Evolutionary conservation across 805 yeast species (phyloP).

Genomic region (Ogataea trehalophila): DNA sequence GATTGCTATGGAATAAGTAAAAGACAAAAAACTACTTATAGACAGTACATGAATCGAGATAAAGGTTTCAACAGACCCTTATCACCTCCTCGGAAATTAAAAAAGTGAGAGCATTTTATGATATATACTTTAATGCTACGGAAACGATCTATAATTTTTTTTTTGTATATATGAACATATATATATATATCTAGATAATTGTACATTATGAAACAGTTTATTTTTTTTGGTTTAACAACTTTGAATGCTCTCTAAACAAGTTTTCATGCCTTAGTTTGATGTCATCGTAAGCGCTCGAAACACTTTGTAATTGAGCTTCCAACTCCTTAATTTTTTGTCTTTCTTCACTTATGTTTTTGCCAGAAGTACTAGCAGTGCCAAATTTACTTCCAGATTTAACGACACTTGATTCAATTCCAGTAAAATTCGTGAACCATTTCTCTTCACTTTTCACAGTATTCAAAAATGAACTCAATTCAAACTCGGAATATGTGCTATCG

Average conservation of each 20-base stretch:
- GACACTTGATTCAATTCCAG: constrained; percentile 35
- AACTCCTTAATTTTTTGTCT: constrained; percentile 33
- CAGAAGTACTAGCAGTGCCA: constrained; percentile 14
- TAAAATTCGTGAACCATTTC: constrained; percentile 41
- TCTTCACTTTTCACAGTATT: constrained; percentile 47
- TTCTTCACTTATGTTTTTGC: constrained; percentile 12
- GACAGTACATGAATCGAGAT: constrained; percentile 57
- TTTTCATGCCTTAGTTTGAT: constrained; percentile 57
- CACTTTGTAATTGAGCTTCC: constrained; percentile 41
- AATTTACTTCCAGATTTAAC: constrained; percentile 32
- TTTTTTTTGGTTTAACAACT: constrained; percentile 23
- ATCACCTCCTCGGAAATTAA: constrained; percentile 38
- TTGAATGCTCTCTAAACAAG: constrained; percentile 45
- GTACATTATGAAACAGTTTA: neutral
- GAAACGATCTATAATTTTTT: neutral
- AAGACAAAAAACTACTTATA: constrained; percentile 38
- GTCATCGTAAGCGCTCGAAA: constrained; percentile 57
- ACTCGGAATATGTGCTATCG: constrained; percentile 18
- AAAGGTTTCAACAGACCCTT: constrained; percentile 53
- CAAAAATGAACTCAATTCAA: constrained; percentile 47
- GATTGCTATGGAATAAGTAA: constrained; percentile 39
- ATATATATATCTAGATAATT: too few species aligned
- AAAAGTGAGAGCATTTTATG: constrained; percentile 2
- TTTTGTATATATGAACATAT: neutral
- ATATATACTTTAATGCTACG: too few species aligned